Evolutionary conservation across 2,329 filamentous ascomycete species (phyloP).

Genomic region (Macrophomina pseudophaseolina): DNA sequence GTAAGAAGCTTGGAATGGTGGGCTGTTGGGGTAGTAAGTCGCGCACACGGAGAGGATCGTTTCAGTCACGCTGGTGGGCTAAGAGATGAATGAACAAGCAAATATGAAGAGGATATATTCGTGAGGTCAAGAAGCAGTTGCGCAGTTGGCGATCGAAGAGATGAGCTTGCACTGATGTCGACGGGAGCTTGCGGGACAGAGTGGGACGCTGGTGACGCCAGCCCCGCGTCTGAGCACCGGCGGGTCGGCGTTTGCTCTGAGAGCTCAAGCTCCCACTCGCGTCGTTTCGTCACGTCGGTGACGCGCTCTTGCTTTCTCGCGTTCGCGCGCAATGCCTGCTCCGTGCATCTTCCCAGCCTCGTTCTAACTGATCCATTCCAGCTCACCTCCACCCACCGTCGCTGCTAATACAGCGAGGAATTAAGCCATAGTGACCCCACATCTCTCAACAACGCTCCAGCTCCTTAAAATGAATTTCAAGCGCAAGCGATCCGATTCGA

Average conservation of each 20-base stretch:
- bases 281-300: slow-evolving; percentile 23
- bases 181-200: neutral
- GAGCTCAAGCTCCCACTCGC: neutral
- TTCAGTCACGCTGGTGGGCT: neutral
- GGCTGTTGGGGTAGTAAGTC: slow-evolving; percentile 6
- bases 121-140: neutral
- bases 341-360: slow-evolving; percentile 15
- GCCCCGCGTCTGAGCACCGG: slow-evolving; percentile 13
- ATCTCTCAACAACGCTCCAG: neutral
- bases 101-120: slow-evolving; percentile 6
- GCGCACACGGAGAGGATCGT: slow-evolving; percentile 1
- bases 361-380: neutral
- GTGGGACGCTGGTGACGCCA: slow-evolving; percentile 4
- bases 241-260: slow-evolving; percentile 1
- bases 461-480: slow-evolving; percentile 57
- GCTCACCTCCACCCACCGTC: neutral
- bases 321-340: slow-evolving; percentile 16
- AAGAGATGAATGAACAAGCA: slow-evolving; percentile 2
- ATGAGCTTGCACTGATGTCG: slow-evolving; percentile 2
- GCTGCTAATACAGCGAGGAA: neutral
- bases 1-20: slow-evolving; percentile 8
- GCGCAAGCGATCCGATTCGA: slow-evolving; percentile 57
- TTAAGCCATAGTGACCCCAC: neutral
- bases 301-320: slow-evolving; percentile 24
- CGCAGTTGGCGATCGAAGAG: neutral